phyloP scores from a whole-genome alignment of 768 basidiomycete genomes.

The Paxillus rubicundulus region DNA sequence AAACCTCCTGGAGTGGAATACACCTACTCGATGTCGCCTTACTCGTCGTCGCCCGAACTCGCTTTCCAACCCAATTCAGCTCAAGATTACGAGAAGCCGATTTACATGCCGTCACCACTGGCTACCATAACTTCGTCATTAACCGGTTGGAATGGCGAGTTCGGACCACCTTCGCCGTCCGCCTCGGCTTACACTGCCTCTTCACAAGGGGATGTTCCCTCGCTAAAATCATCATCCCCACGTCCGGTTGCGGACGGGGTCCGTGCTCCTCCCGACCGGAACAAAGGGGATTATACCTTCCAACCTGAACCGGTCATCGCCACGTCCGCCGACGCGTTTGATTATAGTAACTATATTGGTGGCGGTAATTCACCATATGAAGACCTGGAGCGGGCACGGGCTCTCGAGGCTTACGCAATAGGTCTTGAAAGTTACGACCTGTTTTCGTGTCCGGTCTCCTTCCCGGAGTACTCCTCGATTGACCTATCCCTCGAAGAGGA shows the following conservation, averaged over 20 bases:
- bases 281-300: not conserved
- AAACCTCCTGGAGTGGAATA: not conserved
- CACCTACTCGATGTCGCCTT: not conserved
- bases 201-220: not conserved
- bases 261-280: not conserved
- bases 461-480: conserved; percentile 2
- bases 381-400: conserved; percentile 24
- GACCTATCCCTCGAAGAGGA: not conserved
- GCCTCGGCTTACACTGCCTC: not conserved
- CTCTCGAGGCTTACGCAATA: conserved; percentile 29
- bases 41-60: conserved; percentile 1
- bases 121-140: conserved; percentile 38
- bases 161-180: conserved; percentile 9
- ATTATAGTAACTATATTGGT: conserved; percentile 1
- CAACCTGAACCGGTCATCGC: not conserved
- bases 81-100: not conserved
- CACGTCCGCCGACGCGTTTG: conserved; percentile 4
- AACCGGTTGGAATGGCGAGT: conserved; percentile 38
- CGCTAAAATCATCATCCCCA: conserved; percentile 1
- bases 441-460: conserved; percentile 3
- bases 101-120: conserved; percentile 28
- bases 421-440: conserved; percentile 29
- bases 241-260: not conserved
- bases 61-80: not conserved
- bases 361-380: conserved; percentile 10